Conservation (phyloP, 352 stramenopile genomes). For the Globisporangium acanthophoron region DNA sequence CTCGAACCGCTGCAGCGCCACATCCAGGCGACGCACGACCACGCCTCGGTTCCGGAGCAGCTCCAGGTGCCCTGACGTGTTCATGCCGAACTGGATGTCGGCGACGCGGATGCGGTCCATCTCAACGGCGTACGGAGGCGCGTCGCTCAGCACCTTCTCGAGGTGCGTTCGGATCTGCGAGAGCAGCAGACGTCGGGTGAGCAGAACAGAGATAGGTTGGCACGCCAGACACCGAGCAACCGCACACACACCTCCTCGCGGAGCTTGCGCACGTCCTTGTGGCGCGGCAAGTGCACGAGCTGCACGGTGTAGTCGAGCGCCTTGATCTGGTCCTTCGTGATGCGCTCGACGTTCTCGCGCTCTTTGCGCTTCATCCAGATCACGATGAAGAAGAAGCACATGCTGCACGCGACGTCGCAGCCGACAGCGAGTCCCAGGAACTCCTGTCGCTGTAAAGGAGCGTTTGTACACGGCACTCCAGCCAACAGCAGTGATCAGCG, state of each 20-base stretch:
- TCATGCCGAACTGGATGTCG: slow-evolving; percentile 79
- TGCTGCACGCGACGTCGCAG: slow-evolving; percentile 61
- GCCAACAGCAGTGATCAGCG: background rate
- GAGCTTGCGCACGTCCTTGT: slow-evolving; percentile 56
- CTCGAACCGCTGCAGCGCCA: slow-evolving; percentile 56
- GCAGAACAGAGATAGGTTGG: background rate
- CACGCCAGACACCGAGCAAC: too few species aligned
- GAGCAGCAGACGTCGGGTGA: background rate
- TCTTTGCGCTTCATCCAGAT: slow-evolving; percentile 74
- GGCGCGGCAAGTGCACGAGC: slow-evolving; percentile 51
- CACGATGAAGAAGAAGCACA: slow-evolving; percentile 62
- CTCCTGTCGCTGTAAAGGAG: slow-evolving; percentile 39
- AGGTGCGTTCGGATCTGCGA: slow-evolving; percentile 60
- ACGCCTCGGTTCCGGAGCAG: slow-evolving; percentile 50
- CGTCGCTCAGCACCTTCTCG: slow-evolving; percentile 47
- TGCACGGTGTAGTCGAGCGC: slow-evolving; percentile 77
- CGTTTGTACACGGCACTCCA: background rate
- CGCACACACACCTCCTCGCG: slow-evolving; percentile 39
- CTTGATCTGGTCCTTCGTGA: slow-evolving; percentile 60
- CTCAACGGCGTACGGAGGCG: slow-evolving; percentile 44
- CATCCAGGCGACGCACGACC: slow-evolving; percentile 62
- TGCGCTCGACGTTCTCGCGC: slow-evolving; percentile 49
- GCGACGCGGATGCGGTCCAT: slow-evolving; percentile 61
- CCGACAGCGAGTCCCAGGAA: slow-evolving; percentile 67
- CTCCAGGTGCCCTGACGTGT: slow-evolving; percentile 49